Base-by-base conservation (phyloP, 352 stramenopile species). In the Aphanomyces invadans region DNA sequence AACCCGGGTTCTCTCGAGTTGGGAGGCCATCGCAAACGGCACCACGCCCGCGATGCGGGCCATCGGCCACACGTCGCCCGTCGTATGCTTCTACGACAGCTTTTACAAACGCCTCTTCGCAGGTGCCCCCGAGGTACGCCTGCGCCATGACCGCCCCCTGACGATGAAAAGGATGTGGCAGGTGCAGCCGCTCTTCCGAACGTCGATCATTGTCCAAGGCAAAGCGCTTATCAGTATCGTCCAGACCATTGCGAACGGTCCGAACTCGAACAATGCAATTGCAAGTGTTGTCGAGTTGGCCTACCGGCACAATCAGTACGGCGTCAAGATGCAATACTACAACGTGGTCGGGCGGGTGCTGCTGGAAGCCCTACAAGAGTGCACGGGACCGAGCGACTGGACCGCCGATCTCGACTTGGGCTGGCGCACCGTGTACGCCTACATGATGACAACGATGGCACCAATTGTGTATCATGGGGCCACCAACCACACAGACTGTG, bases 61-160 rank as follows among this genome's bases (percentile, higher is more conserved):
- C 7, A 23, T 31, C 15, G 44, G 44, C 2, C 38, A 70, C 2
- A 38, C 65, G 11, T 69, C 69, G 23, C 63, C 72, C 3, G 75
- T 76, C 62, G 70, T 78, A 25, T 33, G 67, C 56, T 69, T 78
- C 23, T 80, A 78, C 26, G 72, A 80, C 59, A 71, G 68, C 36
- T 80, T 80, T 52, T 78, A 80, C 71, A 72, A 72, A 49, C 63
- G 71, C 29, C 51, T 80, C 23, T 80, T 78, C 39, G 73, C 72
- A 23, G 56, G 74, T 32, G 74, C 66, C 1, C 70, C 74, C 4
- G 66, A 74, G 46, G 46, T 54, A 54, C 39, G 11, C 39, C 39
- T n/a, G 17, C 39, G 39, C 0, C 39, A 48, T 48, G 39, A n/a
- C 39, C 1, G 17, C n/a, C n/a, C n/a, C n/a, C n/a, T n/a, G n/a